A percentile compares a stretch with the other conserved stretches of the same genome.
Evolutionary conservation across 345 rosid genomes (phyloP).

Genomic region (Aquilaria malaccensis): DNA sequence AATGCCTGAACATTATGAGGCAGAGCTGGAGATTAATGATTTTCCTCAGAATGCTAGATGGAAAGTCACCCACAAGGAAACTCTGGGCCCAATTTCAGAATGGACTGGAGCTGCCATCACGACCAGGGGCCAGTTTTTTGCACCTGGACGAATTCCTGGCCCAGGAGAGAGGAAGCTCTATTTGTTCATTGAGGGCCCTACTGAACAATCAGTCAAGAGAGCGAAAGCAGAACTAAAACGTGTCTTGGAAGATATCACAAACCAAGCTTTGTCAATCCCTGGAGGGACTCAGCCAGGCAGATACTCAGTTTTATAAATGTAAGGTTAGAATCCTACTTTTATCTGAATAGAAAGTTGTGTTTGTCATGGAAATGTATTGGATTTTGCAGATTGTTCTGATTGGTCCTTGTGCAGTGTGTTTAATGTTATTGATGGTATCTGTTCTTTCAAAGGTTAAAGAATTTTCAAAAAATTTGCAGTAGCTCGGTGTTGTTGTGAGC

Average conservation of each 20-base stretch:
- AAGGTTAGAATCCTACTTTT: slow-evolving; percentile 27
- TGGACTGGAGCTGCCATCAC: slow-evolving; percentile 98
- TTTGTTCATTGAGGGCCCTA: slow-evolving; percentile 90
- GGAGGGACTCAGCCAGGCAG: slow-evolving; percentile 77
- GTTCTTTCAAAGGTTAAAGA: not conserved
- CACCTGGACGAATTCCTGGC: slow-evolving; percentile 54
- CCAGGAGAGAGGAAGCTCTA: slow-evolving; percentile 90
- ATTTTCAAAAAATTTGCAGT: too few species aligned
- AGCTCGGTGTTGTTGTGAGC: too few species aligned
- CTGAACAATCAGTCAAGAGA: slow-evolving; percentile 79
- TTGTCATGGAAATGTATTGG: not conserved
- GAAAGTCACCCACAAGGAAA: slow-evolving; percentile 99
- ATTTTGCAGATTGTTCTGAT: not conserved
- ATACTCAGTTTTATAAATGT: slow-evolving; percentile 80
- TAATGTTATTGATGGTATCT: not conserved
- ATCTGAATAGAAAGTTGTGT: not conserved
- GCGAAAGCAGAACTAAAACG: slow-evolving; percentile 86
- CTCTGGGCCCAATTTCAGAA: slow-evolving; percentile 95
- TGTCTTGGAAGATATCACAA: slow-evolving; percentile 83
- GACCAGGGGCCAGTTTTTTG: slow-evolving; percentile 79
- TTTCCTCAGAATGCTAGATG: slow-evolving; percentile 98
- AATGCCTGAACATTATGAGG: slow-evolving; percentile 95
- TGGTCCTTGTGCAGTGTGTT: not conserved
- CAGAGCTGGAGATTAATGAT: slow-evolving; percentile 92
- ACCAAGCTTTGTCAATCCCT: slow-evolving; percentile 75